Base-by-base conservation (phyloP, 805 yeast species). In the Nakazawaea anatomiae region DNA sequence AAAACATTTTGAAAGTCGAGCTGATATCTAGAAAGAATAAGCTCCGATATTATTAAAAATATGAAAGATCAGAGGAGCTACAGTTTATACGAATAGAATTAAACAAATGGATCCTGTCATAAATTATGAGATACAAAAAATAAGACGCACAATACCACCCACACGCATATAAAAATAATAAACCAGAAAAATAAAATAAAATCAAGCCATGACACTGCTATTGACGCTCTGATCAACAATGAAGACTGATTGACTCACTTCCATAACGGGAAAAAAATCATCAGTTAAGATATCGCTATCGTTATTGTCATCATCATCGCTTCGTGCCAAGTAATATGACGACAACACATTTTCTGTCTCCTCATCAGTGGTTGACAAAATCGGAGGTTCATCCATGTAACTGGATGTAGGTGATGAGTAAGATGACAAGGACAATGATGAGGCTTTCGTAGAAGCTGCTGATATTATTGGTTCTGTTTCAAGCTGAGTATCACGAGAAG, bases 231-330 rank as follows among this genome's bases (percentile, higher is more conserved):
- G 30, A 18, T 25, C 28, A 44, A 34, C 31, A 28, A 34, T 44
- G 6, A 32, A 14, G 1, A 44, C 18, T 8, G 42, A 14, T 5
- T 25, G 30, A 44, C 25, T 44, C 41, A 28, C 9, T 4, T 46
- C 30, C 36, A 46, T 14, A 4, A 30, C 12, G 12, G 48, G 48
- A 28, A 46, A 46, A 39, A 14, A 46, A 6, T 46, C 48, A 30
- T 46, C 43, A 18, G 48, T 46, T n/a, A 46, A 30, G 39, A 46
- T 39, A n/a, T 32, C 39, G 14, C 46, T 43, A 18, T 39, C 9
- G 14, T 11, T 14, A n/a, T 11, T 6, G 7, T 42, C 18, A 29
- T 40, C 31, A 11, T 9, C 35, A 32, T 9, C 11, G 11, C 11
- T 9, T 32, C 35, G 35, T 7, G 29, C 14, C 43, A 40, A 25